These are phyloP conservation scores for Colletotrichum spaethianum DNA, from an alignment of 2,329 filamentous ascomycete species.

Conservation along the genomic window DNA sequence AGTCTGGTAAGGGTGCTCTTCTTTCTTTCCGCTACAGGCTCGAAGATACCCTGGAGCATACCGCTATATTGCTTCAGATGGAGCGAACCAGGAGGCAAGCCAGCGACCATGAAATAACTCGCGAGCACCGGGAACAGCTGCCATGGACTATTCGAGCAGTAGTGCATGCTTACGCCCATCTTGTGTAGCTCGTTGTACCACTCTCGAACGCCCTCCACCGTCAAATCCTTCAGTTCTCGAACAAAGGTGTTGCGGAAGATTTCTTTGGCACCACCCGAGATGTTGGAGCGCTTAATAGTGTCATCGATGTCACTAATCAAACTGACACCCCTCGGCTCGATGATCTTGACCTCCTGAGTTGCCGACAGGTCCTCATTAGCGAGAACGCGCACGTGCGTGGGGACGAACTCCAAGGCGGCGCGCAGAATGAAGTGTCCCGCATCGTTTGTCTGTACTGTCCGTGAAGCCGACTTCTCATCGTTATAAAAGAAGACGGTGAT, in stretches of 20 bases:
- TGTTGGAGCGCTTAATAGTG: constrained; percentile 96
- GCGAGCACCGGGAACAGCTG: constrained; percentile 93
- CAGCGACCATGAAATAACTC: constrained; percentile 85
- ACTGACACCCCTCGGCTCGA: constrained; percentile 85
- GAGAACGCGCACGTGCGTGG: constrained; percentile 89
- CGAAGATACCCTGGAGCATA: constrained; percentile 98
- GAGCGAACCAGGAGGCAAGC: constrained; percentile 88
- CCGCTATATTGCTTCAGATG: constrained; percentile 97
- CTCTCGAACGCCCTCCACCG: constrained; percentile 87
- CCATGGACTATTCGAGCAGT: constrained; percentile 99
- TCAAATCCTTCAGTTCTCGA: constrained; percentile 84
- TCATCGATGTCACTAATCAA: constrained; percentile 98
- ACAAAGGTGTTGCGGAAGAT: constrained; percentile 98
- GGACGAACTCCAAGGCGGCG: constrained; percentile 88
- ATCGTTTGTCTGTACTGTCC: constrained; percentile 88
- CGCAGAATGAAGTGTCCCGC: constrained; percentile 89
- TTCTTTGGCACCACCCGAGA: constrained; percentile 87
- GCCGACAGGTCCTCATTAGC: constrained; percentile 88
- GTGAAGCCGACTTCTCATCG: constrained; percentile 83
- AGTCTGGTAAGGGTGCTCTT: constrained; percentile 89
- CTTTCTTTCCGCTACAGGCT: constrained; percentile 96
- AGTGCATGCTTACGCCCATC: constrained; percentile 91
- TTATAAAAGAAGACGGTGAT: constrained; percentile 98
- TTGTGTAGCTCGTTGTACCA: constrained; percentile 87
- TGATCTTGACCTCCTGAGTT: constrained; percentile 83